Percentiles rank a stretch among this genome's conserved stretches.
phyloP scores from a whole-genome alignment of 139 green algal species.

The Coelastrella sp. region DNA sequence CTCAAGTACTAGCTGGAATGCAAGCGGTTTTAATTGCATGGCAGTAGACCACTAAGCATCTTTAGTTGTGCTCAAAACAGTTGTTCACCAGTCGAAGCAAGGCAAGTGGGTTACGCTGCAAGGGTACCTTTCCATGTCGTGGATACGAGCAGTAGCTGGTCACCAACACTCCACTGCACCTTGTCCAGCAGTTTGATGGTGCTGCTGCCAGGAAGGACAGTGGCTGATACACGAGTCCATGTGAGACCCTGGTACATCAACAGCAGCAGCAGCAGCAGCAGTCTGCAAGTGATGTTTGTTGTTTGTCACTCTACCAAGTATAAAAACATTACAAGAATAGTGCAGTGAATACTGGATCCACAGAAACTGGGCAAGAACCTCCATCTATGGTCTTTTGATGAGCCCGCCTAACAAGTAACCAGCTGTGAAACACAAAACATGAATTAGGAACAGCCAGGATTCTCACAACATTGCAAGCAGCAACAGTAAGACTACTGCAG shows the following conservation, averaged over 20 bases:
- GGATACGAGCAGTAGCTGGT: slow-evolving; percentile 52
- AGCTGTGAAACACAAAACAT: neutral
- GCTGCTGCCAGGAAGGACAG: neutral
- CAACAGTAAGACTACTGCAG: neutral
- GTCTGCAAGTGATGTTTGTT: neutral
- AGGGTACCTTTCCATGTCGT: slow-evolving; percentile 55
- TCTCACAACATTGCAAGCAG: neutral
- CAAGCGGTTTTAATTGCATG: neutral
- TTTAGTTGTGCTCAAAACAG: neutral
- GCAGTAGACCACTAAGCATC: neutral
- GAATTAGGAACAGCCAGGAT: neutral
- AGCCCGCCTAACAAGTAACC: neutral
- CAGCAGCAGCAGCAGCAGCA: slow-evolving; percentile 20
- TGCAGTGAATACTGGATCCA: neutral
- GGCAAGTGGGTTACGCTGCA: neutral
- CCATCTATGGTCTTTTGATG: too few relatives aligned
- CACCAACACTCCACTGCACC: slow-evolving; percentile 50
- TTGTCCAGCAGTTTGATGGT: slow-evolving; percentile 45
- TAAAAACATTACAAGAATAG: too few relatives aligned
- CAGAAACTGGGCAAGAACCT: too few relatives aligned
- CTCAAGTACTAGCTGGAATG: neutral
- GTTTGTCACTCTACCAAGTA: neutral
- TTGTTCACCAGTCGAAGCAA: neutral
- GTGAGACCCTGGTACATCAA: slow-evolving; percentile 3
- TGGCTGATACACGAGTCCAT: slow-evolving; percentile 28